Conservation (phyloP, 495 filamentous ascomycete genomes). For the Penicillium malachiteum region DNA sequence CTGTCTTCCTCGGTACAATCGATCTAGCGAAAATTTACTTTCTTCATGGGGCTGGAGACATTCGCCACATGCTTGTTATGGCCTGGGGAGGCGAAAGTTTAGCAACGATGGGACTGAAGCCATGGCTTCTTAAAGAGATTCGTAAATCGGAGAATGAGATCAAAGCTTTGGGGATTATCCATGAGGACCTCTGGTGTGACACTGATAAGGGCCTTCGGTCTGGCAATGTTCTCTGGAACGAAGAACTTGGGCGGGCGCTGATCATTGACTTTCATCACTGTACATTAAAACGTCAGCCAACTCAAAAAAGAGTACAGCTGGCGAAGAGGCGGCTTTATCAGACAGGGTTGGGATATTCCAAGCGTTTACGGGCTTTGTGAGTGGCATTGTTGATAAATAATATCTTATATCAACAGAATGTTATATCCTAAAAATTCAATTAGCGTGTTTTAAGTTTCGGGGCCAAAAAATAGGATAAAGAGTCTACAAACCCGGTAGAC, state of each 20-base stretch:
- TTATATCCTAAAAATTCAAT: too few species aligned
- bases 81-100: constrained; percentile 41
- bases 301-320: background rate
- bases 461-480: too few species aligned
- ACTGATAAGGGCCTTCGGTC: too few species aligned
- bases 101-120: constrained; percentile 10
- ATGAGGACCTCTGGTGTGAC: constrained; percentile 24
- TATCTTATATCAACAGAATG: too few species aligned
- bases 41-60: constrained; percentile 37
- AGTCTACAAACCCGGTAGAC: too few species aligned
- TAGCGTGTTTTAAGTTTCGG: too few species aligned
- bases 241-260: constrained; percentile 27
- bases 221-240: constrained; percentile 32
- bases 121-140: constrained; percentile 10
- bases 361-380: constrained; percentile 6
- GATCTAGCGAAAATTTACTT: constrained; percentile 39
- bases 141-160: constrained; percentile 19
- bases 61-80: constrained; percentile 49
- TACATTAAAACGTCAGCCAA: constrained; percentile 11
- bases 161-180: constrained; percentile 17
- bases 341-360: constrained; percentile 7
- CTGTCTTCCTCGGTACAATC: constrained; percentile 45
- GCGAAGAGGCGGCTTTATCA: constrained; percentile 15
- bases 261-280: constrained; percentile 37
- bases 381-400: too few species aligned